Evolutionary conservation across 2,329 filamentous ascomycete species (phyloP), one percentile per base, ranked within the genome.

Genomic region (Aspergillaceae sp.): DNA sequence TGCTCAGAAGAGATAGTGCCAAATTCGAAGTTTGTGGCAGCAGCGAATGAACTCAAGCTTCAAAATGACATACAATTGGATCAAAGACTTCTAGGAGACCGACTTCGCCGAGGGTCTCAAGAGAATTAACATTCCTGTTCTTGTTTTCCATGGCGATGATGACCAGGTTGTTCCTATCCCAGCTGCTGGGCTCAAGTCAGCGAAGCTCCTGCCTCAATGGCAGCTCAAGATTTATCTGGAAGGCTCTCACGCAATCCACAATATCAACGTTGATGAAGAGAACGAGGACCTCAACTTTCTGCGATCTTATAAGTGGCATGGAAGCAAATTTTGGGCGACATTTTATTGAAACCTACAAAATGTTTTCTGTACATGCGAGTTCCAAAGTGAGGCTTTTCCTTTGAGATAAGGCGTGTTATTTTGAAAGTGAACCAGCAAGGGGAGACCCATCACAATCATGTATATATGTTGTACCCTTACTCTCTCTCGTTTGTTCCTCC

Each of bases 111-210:
- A 65, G 38, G 68, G 70, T 50, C 48, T 72, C 43, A 64, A 64
- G 52, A 64, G 56, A 8, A 63, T 68, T 32, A 56, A 69, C 41
- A 63, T 71, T 40, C 69, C 68, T 0, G 62, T 68, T 3, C 50
- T 71, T 40, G 47, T 70, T 35, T 52, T 71, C 3, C 68, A 71
- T 55, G 68, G 68, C 0, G 60, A 65, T 35, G 68, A 69, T 53
- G 69, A 71, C 48, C 67, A 70, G 49, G 51, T 71, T 30, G 67
- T 70, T 30, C 68, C 68, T 10, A 60, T 70, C 45, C 46, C 56
- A 30, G 57, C 53, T 8, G 45, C 60, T 38, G 66, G 60, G 1
- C 10, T 50, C 3, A 61, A 61, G 48, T 55, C 60, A 4, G 52
- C 62, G 6, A 65, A 67, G 53, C 52, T 71, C 35, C 45, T 69